These are phyloP conservation scores for Picea sitchensis DNA, from an alignment of 75 land plant species.

Conservation along the genomic window DNA sequence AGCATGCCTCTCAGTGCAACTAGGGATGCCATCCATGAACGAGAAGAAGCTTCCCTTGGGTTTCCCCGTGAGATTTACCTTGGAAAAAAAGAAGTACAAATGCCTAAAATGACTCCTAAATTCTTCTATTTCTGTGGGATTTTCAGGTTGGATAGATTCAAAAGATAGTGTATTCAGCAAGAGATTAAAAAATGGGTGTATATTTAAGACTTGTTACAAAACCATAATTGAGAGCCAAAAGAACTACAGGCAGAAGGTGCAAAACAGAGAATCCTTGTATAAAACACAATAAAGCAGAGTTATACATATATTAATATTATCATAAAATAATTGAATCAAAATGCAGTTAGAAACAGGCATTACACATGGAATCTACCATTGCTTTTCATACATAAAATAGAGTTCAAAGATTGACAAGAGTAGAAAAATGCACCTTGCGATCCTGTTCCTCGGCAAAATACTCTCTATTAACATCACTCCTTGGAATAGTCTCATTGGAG, in stretches of 20 bases:
- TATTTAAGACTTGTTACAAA: not conserved
- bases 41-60: too few species aligned
- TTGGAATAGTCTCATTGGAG: slow-evolving; percentile 90
- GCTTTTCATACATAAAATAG: not conserved
- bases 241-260: not conserved
- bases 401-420: not conserved
- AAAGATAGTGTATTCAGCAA: not conserved
- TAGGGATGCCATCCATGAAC: too few species aligned
- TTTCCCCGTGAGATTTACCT: too few species aligned
- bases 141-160: not conserved
- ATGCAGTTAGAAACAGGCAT: not conserved
- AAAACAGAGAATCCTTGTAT: not conserved
- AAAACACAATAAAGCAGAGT: not conserved
- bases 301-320: too few species aligned
- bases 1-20: too few species aligned
- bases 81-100: too few species aligned
- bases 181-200: not conserved
- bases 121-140: not conserved
- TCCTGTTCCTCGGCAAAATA: slow-evolving; percentile 99
- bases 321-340: not conserved
- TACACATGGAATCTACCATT: not conserved
- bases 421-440: slow-evolving; percentile 67
- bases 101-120: not conserved
- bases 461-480: slow-evolving; percentile 97
- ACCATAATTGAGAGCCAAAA: not conserved